Evolutionary conservation across 75 land plant genomes (phyloP), one percentile per base, ranked within the genome.

Genomic region (Ceratopteris richardii): DNA sequence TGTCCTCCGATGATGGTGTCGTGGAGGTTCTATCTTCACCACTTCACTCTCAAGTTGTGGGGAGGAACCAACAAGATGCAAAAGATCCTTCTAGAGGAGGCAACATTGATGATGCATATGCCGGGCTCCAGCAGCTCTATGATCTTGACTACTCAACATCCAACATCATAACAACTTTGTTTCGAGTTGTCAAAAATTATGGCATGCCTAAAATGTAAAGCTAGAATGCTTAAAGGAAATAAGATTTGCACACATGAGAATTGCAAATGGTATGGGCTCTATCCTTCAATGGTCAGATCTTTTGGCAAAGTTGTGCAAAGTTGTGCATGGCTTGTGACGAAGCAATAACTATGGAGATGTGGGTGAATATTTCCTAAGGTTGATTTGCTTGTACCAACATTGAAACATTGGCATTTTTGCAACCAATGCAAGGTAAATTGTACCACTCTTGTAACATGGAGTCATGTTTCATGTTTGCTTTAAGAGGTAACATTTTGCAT

Each of bases 191-290:
- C 28, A 95, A 95, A 57, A 90, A 90, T 44, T 90, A 86, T 63
- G 99, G 90, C 20, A 95, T 95, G 97, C 79, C 87, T 5, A 97
- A 95, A 73, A 77, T 66, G 62, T 95, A 57, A 95, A 90, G 63
- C 56, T 95, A 54, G 99, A 95, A 63, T 95, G 81, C 68, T 70
- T 95, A 79, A 87, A 95, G 99, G 97, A 95, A 69, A 82, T 90
- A 51, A 97, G 99, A 54, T 95, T 90, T 82, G 99, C 99, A 0
- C 97, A 90, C 64, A 90, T 95, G 99, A 79, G 99, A 55, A 87
- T 95, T 56, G 95, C 92, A 41, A 97, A 95, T 73, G 99, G 99
- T 52, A 92, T 95, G 16, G 99, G 99, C 25, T 81, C 92, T 23
- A 72, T 77, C 37, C 80, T 95, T 51, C 99, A 95, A 70, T 64